Evolutionary conservation across 306 rosid species (phyloP).

Genomic region (Cucurbita ficifolia): DNA sequence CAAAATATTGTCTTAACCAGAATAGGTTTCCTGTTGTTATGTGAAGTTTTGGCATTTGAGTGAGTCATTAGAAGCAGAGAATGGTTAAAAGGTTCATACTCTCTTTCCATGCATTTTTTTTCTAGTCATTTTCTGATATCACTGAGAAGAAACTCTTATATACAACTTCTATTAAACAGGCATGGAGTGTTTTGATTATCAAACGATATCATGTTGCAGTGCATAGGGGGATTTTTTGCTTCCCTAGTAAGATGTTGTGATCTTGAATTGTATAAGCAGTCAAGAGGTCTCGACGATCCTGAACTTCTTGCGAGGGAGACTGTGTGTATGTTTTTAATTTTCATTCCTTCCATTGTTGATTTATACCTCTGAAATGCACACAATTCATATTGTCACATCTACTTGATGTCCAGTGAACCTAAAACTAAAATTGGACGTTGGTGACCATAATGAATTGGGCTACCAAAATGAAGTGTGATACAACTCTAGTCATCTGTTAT

Average conservation of each 20-base stretch:
- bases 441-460: neutral
- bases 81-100: conserved; percentile 3
- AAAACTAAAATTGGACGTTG: neutral
- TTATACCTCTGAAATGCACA: neutral
- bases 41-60: conserved; percentile 1
- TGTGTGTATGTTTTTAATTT: conserved; percentile 45
- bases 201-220: conserved; percentile 29
- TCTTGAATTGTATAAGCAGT: conserved; percentile 56
- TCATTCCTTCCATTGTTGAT: conserved; percentile 6
- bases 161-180: neutral
- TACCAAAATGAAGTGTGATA: neutral
- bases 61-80: neutral
- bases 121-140: neutral
- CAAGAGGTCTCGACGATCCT: conserved; percentile 80
- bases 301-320: conserved; percentile 87
- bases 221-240: conserved; percentile 54
- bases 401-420: neutral
- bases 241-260: conserved; percentile 60
- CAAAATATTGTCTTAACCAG: neutral
- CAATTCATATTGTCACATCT: neutral
- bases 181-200: conserved; percentile 5
- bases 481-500: neutral
- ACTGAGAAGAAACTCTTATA: neutral
- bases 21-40: neutral
- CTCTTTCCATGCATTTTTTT: neutral